Percentiles rank a stretch among this genome's conserved stretches.
Evolutionary conservation across 345 rosid species (phyloP).

Genomic region (Syzygium oleosum): DNA sequence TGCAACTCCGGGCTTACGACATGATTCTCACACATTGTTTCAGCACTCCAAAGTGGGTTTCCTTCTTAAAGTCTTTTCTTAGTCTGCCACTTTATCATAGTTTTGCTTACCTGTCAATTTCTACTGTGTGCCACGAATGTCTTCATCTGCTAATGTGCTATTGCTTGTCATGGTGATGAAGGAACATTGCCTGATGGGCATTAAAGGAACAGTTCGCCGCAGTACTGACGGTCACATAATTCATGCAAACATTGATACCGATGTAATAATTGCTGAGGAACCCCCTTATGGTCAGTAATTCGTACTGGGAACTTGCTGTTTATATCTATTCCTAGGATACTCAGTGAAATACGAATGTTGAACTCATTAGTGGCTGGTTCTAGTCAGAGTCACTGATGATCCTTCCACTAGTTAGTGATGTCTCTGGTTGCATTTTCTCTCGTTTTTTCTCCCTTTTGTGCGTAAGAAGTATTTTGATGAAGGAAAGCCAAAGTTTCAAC

Average conservation of each 20-base stretch:
- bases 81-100: background rate
- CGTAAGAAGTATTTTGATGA: no score
- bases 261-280: constrained; percentile 97
- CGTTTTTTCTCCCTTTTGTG: no score
- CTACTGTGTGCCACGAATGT: background rate
- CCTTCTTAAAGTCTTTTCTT: constrained; percentile 5
- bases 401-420: no score
- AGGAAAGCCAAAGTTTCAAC: background rate
- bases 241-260: constrained; percentile 97
- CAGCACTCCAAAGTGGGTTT: constrained; percentile 92
- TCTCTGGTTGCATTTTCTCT: no score
- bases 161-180: constrained; percentile 17
- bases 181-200: constrained; percentile 99
- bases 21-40: constrained; percentile 90
- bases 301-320: background rate
- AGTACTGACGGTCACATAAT: constrained; percentile 98
- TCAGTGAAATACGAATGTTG: background rate
- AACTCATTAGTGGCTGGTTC: background rate
- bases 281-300: constrained; percentile 82
- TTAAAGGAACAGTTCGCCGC: constrained; percentile 97
- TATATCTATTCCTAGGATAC: background rate
- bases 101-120: background rate
- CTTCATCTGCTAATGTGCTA: background rate
- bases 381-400: background rate
- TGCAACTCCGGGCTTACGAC: constrained; percentile 88